phyloP scores from a whole-genome alignment of 345 rosid genomes.

The Eutrema japonicum region DNA sequence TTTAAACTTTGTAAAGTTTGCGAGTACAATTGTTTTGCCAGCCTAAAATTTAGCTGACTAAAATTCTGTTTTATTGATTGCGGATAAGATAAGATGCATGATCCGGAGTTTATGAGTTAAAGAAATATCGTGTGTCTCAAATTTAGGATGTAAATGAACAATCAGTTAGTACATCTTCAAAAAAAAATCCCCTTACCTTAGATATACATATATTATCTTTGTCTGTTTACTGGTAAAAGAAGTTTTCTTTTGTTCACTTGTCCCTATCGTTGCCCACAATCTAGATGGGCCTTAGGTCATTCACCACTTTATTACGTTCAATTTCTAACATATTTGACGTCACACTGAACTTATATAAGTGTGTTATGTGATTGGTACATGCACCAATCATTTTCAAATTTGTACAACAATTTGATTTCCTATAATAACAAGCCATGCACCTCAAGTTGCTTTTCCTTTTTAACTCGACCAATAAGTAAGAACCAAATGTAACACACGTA shows the following conservation, averaged over 20 bases:
- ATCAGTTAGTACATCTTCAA: not conserved
- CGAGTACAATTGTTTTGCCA: not conserved
- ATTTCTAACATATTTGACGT: conserved; percentile 35
- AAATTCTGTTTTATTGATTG: not conserved
- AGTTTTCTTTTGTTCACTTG: conserved; percentile 38
- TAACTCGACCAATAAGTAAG: conserved; percentile 22
- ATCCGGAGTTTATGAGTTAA: not conserved
- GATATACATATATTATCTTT: conserved; percentile 17
- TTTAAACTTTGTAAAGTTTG: conserved; percentile 5
- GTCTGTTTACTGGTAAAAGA: conserved; percentile 40
- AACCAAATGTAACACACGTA: conserved; percentile 37
- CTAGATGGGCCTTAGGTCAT: conserved; percentile 37
- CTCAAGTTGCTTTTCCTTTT: conserved; percentile 44
- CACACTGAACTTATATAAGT: conserved; percentile 27
- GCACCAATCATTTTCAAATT: conserved; percentile 46
- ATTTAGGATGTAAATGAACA: conserved; percentile 5
- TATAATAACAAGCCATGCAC: conserved; percentile 44
- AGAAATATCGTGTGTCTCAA: not conserved
- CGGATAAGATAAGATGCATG: not conserved
- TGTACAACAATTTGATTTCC: conserved; percentile 35
- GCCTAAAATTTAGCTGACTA: not conserved
- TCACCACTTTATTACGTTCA: conserved; percentile 29
- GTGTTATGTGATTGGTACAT: conserved; percentile 34
- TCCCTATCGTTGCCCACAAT: conserved; percentile 43
- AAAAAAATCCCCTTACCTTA: not conserved